These are phyloP conservation scores for Mortierella alpina DNA, from an alignment of 192 early-diverging fungal species.

Conservation along the genomic window DNA sequence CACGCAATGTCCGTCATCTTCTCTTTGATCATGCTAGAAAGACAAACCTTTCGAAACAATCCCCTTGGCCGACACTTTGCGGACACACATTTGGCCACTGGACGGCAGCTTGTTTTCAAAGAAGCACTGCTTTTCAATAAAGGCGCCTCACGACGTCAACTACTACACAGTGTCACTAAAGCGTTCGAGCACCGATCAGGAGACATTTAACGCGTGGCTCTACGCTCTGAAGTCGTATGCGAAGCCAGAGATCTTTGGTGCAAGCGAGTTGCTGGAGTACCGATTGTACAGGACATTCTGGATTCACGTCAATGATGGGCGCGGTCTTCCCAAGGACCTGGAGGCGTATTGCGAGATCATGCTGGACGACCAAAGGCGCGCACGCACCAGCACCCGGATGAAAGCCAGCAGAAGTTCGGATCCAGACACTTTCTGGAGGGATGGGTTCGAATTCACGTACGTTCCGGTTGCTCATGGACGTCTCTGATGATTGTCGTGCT, in stretches of 20 bases:
- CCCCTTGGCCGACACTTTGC: constrained; percentile 36
- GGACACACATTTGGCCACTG: constrained; percentile 46
- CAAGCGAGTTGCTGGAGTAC: constrained; percentile 28
- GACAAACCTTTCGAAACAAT: constrained; percentile 52
- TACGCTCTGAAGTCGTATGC: constrained; percentile 51
- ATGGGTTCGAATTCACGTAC: constrained; percentile 59
- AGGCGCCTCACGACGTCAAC: constrained; percentile 30
- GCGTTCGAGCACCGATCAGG: constrained; percentile 34
- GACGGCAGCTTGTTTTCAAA: constrained; percentile 44
- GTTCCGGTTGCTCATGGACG: neutral
- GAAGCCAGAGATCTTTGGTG: constrained; percentile 49
- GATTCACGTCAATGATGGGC: constrained; percentile 44
- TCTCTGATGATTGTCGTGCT: neutral
- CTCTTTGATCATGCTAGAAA: constrained; percentile 3
- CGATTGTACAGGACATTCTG: constrained; percentile 43
- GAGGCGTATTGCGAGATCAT: constrained; percentile 61
- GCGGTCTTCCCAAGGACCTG: constrained; percentile 29
- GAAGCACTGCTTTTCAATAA: constrained; percentile 47
- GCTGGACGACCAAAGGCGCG: constrained; percentile 57
- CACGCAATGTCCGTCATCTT: neutral
- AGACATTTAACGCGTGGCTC: constrained; percentile 40
- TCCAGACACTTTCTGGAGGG: constrained; percentile 54
- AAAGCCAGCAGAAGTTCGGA: constrained; percentile 25
- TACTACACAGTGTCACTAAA: constrained; percentile 45
- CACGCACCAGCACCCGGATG: constrained; percentile 50